Conservation (phyloP, 495 filamentous ascomycete species). For the Tuber borchii region DNA sequence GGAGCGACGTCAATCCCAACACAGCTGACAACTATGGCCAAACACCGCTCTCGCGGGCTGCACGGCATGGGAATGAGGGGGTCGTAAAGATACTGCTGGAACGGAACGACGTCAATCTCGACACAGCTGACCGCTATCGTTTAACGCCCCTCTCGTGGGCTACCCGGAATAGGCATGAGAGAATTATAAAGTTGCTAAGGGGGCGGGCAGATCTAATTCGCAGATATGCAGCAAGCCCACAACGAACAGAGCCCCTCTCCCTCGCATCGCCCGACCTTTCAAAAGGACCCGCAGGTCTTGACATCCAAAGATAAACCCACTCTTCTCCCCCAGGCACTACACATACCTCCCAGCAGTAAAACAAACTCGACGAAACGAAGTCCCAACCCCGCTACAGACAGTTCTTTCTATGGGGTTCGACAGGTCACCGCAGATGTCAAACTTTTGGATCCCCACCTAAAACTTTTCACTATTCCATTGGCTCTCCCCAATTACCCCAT, state of each 20-base stretch:
- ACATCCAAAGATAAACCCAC: background rate
- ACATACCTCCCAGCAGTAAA: background rate
- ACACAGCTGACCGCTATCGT: background rate
- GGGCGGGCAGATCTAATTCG: background rate
- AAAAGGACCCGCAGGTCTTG: background rate
- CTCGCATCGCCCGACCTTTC: background rate
- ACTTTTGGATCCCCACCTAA: background rate
- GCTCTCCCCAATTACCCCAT: background rate
- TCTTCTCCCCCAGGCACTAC: too few species aligned
- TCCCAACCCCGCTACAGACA: background rate
- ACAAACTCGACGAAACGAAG: background rate
- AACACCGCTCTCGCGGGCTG: too few species aligned
- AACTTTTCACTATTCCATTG: background rate
- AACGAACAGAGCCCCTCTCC: background rate
- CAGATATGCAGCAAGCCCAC: background rate
- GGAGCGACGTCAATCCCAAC: too few species aligned
- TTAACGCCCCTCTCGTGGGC: background rate
- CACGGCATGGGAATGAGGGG: background rate
- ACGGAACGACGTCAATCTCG: too few species aligned
- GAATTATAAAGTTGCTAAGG: too few species aligned
- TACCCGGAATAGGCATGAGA: background rate
- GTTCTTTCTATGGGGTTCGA: background rate
- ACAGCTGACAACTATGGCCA: too few species aligned
- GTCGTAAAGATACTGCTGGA: background rate
- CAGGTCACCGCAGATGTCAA: background rate